Evolutionary conservation across 2,329 filamentous ascomycete genomes (phyloP), one percentile per base, ranked within the genome.

Genomic region (Coniella lustricola): DNA sequence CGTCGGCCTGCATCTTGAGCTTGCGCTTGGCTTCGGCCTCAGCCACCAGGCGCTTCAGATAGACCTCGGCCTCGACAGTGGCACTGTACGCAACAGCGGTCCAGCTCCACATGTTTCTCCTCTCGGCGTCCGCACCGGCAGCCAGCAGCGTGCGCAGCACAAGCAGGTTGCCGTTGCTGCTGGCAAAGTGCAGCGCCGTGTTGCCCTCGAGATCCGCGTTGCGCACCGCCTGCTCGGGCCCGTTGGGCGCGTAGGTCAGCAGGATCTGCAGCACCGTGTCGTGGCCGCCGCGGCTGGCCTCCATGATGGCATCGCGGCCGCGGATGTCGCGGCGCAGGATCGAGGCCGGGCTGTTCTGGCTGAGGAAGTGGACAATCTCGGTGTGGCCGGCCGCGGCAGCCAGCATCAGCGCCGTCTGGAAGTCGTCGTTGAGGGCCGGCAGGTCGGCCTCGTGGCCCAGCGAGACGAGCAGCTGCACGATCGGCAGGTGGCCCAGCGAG

Each of bases 151-250:
- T 85, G 37, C 89, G 75, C 47, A 94, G 68, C 0, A 87, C 85
- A 46, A 90, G 80, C 39, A 94, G 66, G 57, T 91, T 85, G 1
- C 89, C 89, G 59, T 87, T 87, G 39, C 85, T 85, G 59, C 82
- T 88, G 12, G 90, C 90, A 67, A 93, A 90, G 67, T 95, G 89
- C 37, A 95, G 71, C 0, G 88, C 86, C 2, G 88, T 94, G 62
- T 94, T 93, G n/a, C 89, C 89, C 50, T 85, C 77, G 1, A 74
- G 59, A 60, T 95, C 89, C 3, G 74, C 71, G 25, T 74, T 70
- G 39, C 72, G 71, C 7, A 86, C 74, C 3, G 77, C 75, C 0
- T 69, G 68, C 18, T 65, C 64, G 0, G 76, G 69, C 13, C 77
- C 77, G n/a, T 67, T 67, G 7, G 79, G 78, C 1, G 72, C 74